Conservation (phyloP, 345 rosid species). For the Reutealis trisperma region DNA sequence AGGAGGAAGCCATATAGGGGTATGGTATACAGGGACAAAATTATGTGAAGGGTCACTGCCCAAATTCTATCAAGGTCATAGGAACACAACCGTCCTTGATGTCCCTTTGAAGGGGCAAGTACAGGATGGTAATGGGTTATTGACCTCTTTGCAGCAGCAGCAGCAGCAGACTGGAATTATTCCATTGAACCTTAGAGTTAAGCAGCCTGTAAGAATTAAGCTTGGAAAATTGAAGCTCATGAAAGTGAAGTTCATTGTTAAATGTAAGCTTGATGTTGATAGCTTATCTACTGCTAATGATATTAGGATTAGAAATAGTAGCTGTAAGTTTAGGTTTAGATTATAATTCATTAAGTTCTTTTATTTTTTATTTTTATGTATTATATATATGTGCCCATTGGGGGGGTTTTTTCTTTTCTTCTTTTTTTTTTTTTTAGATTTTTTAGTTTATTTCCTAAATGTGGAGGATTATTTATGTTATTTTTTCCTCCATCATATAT, state of each 20-base stretch:
- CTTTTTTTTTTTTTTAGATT: not conserved
- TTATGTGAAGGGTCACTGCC: constrained; percentile 77
- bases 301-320: constrained; percentile 53
- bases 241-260: constrained; percentile 58
- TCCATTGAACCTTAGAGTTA: constrained; percentile 63
- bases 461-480: constrained; percentile 10
- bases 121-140: constrained; percentile 48
- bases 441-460: not conserved
- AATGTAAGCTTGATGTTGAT: constrained; percentile 60
- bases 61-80: constrained; percentile 89
- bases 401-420: no score
- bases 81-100: constrained; percentile 64
- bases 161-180: constrained; percentile 49
- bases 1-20: constrained; percentile 72
- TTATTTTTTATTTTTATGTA: not conserved
- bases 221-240: constrained; percentile 70
- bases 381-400: not conserved
- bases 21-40: constrained; percentile 47
- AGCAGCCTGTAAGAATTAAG: constrained; percentile 78
- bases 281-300: constrained; percentile 41
- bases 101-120: constrained; percentile 58
- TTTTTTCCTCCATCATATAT: constrained; percentile 12
- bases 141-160: constrained; percentile 41
- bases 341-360: constrained; percentile 29
- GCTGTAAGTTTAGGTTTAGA: constrained; percentile 64